phyloP scores from a whole-genome alignment of 352 stramenopile species.

The Aphanomyces invadans region DNA sequence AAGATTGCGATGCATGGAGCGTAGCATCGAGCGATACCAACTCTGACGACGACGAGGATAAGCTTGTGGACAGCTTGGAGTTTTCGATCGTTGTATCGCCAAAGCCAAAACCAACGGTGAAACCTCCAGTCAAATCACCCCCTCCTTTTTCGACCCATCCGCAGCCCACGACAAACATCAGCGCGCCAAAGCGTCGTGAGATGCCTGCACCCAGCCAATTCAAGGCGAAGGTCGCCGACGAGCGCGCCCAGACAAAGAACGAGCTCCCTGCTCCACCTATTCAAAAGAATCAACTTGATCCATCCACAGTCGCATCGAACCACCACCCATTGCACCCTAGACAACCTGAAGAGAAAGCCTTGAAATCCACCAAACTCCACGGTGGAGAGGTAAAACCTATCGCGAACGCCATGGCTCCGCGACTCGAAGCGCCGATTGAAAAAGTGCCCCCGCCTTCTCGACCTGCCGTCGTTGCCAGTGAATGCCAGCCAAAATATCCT shows the following conservation, averaged over 20 bases:
- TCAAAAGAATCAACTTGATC: too few species aligned
- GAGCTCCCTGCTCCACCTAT: too few species aligned
- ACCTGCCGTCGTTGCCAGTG: background rate
- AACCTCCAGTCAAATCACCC: background rate
- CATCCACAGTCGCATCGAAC: too few species aligned
- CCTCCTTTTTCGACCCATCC: background rate
- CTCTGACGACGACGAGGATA: constrained; percentile 6
- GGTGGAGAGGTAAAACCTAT: background rate
- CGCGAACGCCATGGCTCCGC: too few species aligned
- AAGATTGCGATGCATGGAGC: background rate
- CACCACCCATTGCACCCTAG: too few species aligned
- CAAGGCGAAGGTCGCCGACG: too few species aligned
- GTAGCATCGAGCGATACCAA: background rate
- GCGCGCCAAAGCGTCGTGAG: too few species aligned
- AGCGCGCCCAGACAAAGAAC: too few species aligned
- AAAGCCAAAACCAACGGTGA: background rate
- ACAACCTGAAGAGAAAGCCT: too few species aligned
- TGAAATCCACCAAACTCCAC: background rate
- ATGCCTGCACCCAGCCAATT: too few species aligned
- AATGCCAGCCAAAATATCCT: background rate
- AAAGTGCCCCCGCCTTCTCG: background rate
- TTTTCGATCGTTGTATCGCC: constrained; percentile 5
- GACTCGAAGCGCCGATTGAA: background rate
- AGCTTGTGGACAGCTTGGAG: constrained; percentile 10
- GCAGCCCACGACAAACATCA: background rate